Base-by-base conservation (phyloP, 2,329 filamentous ascomycete species). In the Eurotiales sp. region DNA sequence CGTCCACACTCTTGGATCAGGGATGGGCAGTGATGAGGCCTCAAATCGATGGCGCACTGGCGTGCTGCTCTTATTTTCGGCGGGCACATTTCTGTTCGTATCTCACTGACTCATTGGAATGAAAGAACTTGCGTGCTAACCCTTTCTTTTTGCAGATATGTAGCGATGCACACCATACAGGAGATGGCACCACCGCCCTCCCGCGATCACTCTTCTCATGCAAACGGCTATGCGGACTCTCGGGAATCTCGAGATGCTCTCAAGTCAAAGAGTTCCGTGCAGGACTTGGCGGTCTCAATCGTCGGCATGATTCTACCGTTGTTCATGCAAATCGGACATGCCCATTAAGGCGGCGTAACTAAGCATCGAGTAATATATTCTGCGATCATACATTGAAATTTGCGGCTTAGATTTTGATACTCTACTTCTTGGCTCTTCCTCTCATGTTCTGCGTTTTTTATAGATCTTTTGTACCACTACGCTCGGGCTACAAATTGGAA, bases 121-220 rank as follows among this genome's bases (percentile, higher is more conserved):
- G n/a, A 14, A 10, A 12, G 17, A 17, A 41, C 7, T 14, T 10
- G 7, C 36, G 37, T 25, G 30, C 47, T 61, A 42, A 58, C 56
- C 57, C 46, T 58, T 53, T 8, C 43, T 44, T 12, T 15, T 27
- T 8, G 15, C 56, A 95, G 90, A 61, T 96, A 97, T 64, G 93
- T 99, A 39, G 93, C 93, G 1, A 96, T 97, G 91, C 93, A 99
- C 65, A 90, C 91, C 1, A 96, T 97, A 90, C 88, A 95, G 65
- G 91, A 96, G 63, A 73, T 72, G 48, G 66, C 66, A n/a, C 60
- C 65, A 17, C 63, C 61, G 27, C 60, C 61, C 4, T 48, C 58
- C 5, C 46, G 40, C 3, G 55, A 64, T 11, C 67, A 66, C 10
- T 66, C 71, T 30, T 50, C 62, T 14, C 61, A 65, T 44, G 57